Base-by-base conservation (phyloP, 2,329 filamentous ascomycete genomes). In the Phyllosticta citrichinensis region DNA sequence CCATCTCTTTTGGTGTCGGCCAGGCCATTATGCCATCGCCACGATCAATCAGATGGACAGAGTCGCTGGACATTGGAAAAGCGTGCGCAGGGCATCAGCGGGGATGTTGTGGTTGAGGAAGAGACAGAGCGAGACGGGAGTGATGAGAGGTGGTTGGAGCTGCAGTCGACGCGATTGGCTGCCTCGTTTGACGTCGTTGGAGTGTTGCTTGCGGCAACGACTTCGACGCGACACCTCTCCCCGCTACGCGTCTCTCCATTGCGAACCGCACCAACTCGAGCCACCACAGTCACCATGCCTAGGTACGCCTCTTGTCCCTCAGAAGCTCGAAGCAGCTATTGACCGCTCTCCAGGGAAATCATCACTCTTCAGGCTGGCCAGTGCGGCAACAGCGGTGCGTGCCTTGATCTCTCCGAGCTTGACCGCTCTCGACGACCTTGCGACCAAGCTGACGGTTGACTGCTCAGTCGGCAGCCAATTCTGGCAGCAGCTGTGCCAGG, bases 281-380 rank as follows among this genome's bases (percentile, higher is more conserved):
- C 47, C 63, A 63, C 66, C 63, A 67, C 63, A 67, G 53, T 22
- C 65, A 73, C 63, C 62, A 74, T 74, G 72, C 72, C 72, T 40
- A 72, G 72, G 72, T 73, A 68, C 35, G 69, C 6, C 6, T 14
- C 6, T 47, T 14, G 20, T 24, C 55, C 20, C 47, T 30, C n/a
- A 53, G 22, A 60, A 22, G 11, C n/a, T 8, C 2, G 9, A 47
- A 33, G 12, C 52, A 12, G 40, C 55, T 12, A 24, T 9, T 25
- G 3, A 14, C 22, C 50, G 56, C 24, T 51, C 60, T 60, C 27
- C 68, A 97, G 94, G 77, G 94, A 99, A 84, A 99, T 99, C 71
- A 99, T 99, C 77, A 99, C 95, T 64, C 88, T 99, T 70, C 94
- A 99, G 79, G 93, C 95, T 66, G 94, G 94, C 83, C 94, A 97